Evolutionary conservation across 2,329 filamentous ascomycete genomes (phyloP).

Genomic region (Paecilomyces fulvus): DNA sequence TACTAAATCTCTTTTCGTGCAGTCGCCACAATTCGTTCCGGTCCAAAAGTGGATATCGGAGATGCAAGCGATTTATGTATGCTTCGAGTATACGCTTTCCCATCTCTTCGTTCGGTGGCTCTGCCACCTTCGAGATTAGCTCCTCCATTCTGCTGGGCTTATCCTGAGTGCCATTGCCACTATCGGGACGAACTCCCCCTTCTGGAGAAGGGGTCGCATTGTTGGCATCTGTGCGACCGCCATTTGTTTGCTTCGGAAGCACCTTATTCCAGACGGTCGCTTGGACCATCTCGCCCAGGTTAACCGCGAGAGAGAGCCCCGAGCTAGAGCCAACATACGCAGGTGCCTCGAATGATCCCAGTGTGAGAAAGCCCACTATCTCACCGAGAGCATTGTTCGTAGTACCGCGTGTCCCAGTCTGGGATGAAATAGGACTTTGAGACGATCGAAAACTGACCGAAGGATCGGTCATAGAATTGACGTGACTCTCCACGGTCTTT

Average conservation of each 20-base stretch:
- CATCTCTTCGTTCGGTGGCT: slow-evolving; percentile 40
- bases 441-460: slow-evolving; percentile 16
- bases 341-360: slow-evolving; percentile 37
- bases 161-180: slow-evolving; percentile 15
- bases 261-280: slow-evolving; percentile 48
- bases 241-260: slow-evolving; percentile 19
- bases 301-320: slow-evolving; percentile 41
- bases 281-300: slow-evolving; percentile 47
- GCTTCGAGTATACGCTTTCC: slow-evolving; percentile 37
- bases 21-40: slow-evolving; percentile 37
- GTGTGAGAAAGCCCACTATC: slow-evolving; percentile 42
- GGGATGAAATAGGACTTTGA: slow-evolving; percentile 5
- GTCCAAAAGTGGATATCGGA: slow-evolving; percentile 44
- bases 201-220: neutral
- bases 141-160: slow-evolving; percentile 32
- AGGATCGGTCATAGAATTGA: slow-evolving; percentile 9
- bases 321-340: slow-evolving; percentile 45
- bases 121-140: slow-evolving; percentile 34
- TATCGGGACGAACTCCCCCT: neutral
- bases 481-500: slow-evolving; percentile 5
- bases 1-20: slow-evolving; percentile 33
- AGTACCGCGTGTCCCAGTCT: neutral
- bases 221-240: slow-evolving; percentile 7
- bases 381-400: slow-evolving; percentile 32
- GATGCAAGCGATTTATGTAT: slow-evolving; percentile 40